Evolutionary conservation across 1,284 basidiomycete genomes (phyloP).

Genomic region (Sparassis latifolia): DNA sequence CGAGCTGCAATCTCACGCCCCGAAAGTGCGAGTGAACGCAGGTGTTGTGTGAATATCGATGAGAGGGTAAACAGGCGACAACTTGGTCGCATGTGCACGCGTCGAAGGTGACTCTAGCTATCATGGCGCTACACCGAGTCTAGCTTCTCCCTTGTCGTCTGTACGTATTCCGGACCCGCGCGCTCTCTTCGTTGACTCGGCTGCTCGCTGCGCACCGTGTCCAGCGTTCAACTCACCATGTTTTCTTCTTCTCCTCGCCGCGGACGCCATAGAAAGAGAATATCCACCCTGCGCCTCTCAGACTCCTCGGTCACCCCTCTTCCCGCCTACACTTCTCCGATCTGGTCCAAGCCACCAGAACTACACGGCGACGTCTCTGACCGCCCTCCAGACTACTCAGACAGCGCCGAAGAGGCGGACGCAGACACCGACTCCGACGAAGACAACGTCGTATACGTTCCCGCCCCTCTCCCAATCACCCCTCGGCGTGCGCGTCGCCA

Average conservation of each 20-base stretch:
- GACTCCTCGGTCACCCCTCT: constrained; percentile 57
- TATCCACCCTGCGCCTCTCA: constrained; percentile 50
- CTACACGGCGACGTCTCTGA: constrained; percentile 38
- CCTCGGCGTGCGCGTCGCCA: constrained; percentile 12
- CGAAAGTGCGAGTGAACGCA: too few relatives aligned
- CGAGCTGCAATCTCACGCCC: too few relatives aligned
- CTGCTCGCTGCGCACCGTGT: not conserved
- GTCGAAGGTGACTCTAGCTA: too few relatives aligned
- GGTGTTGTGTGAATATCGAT: too few relatives aligned
- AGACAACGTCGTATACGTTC: constrained; percentile 15
- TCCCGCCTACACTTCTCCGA: constrained; percentile 55
- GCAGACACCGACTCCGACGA: constrained; percentile 47
- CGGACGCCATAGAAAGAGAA: constrained; percentile 42
- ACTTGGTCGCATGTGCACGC: too few relatives aligned
- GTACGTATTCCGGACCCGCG: too few relatives aligned
- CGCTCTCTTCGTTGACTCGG: too few relatives aligned
- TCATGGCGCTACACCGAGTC: too few relatives aligned
- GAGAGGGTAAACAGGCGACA: too few relatives aligned
- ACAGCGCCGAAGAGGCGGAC: constrained; percentile 71
- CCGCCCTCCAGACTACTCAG: constrained; percentile 66
- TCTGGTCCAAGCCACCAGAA: constrained; percentile 20
- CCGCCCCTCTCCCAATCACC: constrained; percentile 15
- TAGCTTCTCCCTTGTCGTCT: too few relatives aligned
- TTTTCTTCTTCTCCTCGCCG: constrained; percentile 16
- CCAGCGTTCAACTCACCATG: constrained; percentile 7